A percentile compares a stretch with the other conserved stretches of the same genome.
phyloP scores from a whole-genome alignment of 345 rosid genomes.

The Angophora floribunda region DNA sequence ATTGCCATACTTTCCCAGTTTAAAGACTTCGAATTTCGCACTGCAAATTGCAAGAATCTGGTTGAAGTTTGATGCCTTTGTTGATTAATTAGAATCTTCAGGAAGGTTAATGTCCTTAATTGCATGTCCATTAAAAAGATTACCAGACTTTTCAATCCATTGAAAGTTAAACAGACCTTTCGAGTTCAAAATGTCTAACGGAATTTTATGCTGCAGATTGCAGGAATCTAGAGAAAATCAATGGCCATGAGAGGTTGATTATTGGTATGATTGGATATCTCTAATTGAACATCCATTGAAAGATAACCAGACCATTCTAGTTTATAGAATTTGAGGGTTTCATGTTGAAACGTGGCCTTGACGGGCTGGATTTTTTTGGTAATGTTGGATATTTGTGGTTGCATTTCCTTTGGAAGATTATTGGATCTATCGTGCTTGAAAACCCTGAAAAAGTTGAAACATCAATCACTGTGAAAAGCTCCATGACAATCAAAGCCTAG shows the following conservation, averaged over 20 bases:
- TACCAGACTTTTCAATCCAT: not conserved
- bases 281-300: not conserved
- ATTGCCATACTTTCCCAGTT: too few relatives aligned
- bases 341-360: not conserved
- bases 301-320: not conserved
- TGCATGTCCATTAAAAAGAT: not conserved
- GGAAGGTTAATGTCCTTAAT: not conserved
- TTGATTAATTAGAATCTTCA: too few relatives aligned
- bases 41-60: too few relatives aligned
- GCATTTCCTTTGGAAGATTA: not conserved
- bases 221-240: not conserved
- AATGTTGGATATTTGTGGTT: not conserved
- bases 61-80: too few relatives aligned
- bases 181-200: not conserved
- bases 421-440: not conserved
- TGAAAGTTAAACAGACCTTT: not conserved
- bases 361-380: not conserved
- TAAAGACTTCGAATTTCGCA: too few relatives aligned
- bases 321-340: not conserved
- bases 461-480: not conserved
- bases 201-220: not conserved
- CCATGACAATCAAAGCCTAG: not conserved
- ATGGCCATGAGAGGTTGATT: not conserved
- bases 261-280: not conserved
- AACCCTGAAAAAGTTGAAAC: not conserved